A percentile compares a stretch with the other conserved stretches of the same genome.
phyloP scores from a whole-genome alignment of 2,329 filamentous ascomycete genomes.

The Nemania serpens region DNA sequence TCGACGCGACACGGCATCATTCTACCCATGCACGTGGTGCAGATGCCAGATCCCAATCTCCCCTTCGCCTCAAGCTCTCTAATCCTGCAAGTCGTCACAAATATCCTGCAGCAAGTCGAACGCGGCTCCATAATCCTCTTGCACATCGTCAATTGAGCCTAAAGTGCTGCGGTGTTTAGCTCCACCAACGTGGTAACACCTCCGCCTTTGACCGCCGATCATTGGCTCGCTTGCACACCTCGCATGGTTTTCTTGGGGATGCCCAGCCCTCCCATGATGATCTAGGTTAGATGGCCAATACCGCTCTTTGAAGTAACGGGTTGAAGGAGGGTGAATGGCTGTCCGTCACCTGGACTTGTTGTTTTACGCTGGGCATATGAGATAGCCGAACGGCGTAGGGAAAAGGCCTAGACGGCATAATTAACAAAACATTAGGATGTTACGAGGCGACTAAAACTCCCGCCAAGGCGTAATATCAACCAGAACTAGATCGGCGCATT shows the following conservation, averaged over 20 bases:
- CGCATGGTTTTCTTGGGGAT: slow-evolving; percentile 1
- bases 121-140: not conserved
- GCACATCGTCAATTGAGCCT: slow-evolving; percentile 40
- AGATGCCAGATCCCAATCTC: not conserved
- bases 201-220: slow-evolving; percentile 32
- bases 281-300: slow-evolving; percentile 4
- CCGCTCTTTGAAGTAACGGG: no score
- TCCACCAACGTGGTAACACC: slow-evolving; percentile 26
- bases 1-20: not conserved
- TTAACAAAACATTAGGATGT: not conserved
- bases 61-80: slow-evolving; percentile 14
- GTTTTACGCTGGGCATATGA: not conserved
- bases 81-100: slow-evolving; percentile 17
- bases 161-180: slow-evolving; percentile 26
- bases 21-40: not conserved
- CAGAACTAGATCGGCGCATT: not conserved
- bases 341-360: no score
- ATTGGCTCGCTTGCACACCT: slow-evolving; percentile 24
- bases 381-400: not conserved
- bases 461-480: slow-evolving; percentile 12
- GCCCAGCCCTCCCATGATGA: not conserved
- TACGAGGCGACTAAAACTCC: not conserved
- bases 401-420: slow-evolving; percentile 11
- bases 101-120: slow-evolving; percentile 2
- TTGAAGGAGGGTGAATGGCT: no score